These are phyloP conservation scores for Kalanchoe fedtschenkoi DNA, from an alignment of 164 flowering plant species.

Conservation along the genomic window DNA sequence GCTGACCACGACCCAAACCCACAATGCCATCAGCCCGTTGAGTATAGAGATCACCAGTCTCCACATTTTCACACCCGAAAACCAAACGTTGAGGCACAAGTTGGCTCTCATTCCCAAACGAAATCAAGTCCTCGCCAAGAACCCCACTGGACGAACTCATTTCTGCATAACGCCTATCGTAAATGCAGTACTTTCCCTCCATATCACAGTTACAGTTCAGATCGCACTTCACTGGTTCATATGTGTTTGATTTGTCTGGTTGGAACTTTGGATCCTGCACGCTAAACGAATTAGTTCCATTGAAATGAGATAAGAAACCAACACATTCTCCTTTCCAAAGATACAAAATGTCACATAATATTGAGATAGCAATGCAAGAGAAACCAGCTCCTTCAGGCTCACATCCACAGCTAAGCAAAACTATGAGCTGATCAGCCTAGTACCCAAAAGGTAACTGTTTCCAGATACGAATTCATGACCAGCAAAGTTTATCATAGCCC, in stretches of 20 bases:
- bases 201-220: slow-evolving; percentile 65
- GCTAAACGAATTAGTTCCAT: too few species aligned
- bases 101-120: slow-evolving; percentile 76
- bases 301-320: too few species aligned
- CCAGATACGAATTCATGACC: too few species aligned
- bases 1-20: slow-evolving; percentile 89
- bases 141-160: slow-evolving; percentile 97
- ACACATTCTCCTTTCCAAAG: too few species aligned
- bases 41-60: slow-evolving; percentile 88
- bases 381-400: too few species aligned
- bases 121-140: slow-evolving; percentile 71
- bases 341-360: too few species aligned
- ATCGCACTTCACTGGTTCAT: slow-evolving; percentile 68
- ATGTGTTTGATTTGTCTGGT: slow-evolving; percentile 77
- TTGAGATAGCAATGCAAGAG: too few species aligned
- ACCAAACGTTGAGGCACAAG: slow-evolving; percentile 79
- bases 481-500: too few species aligned
- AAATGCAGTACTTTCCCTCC: slow-evolving; percentile 44
- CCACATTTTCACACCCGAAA: slow-evolving; percentile 88
- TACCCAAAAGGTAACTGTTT: too few species aligned
- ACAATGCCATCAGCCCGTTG: slow-evolving; percentile 98
- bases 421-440: too few species aligned
- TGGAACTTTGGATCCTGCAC: slow-evolving; percentile 79
- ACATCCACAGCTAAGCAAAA: too few species aligned
- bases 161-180: slow-evolving; percentile 88